Base-by-base conservation (phyloP, 176 grass and related monocot species). In the Aegilops tauschii region DNA sequence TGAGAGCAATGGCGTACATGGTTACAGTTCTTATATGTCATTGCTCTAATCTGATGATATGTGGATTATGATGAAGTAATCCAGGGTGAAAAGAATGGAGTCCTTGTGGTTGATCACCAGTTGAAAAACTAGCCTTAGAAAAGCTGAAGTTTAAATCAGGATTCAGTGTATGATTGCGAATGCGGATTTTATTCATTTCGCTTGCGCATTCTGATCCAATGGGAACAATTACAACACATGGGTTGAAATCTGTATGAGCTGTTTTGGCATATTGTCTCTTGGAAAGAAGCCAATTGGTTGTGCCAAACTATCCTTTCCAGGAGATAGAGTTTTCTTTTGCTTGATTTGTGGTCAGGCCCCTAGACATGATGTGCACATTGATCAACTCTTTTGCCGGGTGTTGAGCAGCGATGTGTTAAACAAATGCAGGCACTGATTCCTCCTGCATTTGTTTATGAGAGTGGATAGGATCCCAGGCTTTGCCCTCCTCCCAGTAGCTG, bases 401-500 rank as follows among this genome's bases (percentile, higher is more conserved):
- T 65, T 86, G 65, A 78, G 64, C 39, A 34, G 63, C 39, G n/a
- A 65, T 78, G 78, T 4, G 76, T 69, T 87, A 84, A 91, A 91
- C 49, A 85, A 85, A 88, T 88, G 4, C 52, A 77, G 13, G 81
- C 61, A 69, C 72, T 32, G 61, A 80, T 61, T 45, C 88, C 82
- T 83, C 72, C 63, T 9, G 50, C n/a, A 18, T 91, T 91, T 87
- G 81, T 81, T 88, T 88, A 77, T 72, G 70, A 44, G 50, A 58
- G 50, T 35, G 86, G 49, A 85, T 88, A 65, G 70, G 77, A 82
- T 88, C 70, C 80, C 13, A 18, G 21, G 74, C 70, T 88, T 88
- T 85, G 82, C 87, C 70, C 82, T 88, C 81, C 31, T 77, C 69
- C 17, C 61, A 42, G 82, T 39, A 76, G 77, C 29, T 77, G 77